These are phyloP conservation scores for Acanthamoeba culbertsoni DNA, from an alignment of 208 protist species.

Conservation along the genomic window DNA sequence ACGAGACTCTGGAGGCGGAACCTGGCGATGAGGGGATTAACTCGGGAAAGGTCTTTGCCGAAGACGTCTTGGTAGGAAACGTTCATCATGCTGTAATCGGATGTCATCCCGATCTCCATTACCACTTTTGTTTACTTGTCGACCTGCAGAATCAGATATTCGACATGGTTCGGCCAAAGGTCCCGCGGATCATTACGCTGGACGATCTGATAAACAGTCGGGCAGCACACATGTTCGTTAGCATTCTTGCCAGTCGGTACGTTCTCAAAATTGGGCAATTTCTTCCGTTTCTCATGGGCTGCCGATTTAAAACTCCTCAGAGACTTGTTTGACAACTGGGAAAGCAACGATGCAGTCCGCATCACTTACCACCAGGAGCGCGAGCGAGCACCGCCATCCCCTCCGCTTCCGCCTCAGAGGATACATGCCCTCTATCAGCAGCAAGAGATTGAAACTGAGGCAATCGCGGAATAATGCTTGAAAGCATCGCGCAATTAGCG, in stretches of 20 bases:
- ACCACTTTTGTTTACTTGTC: no score
- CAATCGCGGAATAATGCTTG: no score
- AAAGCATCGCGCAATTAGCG: no score
- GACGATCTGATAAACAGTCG: neutral
- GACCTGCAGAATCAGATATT: slow-evolving; percentile 39
- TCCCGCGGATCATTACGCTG: neutral
- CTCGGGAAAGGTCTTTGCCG: neutral
- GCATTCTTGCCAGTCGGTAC: neutral
- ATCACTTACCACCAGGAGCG: neutral
- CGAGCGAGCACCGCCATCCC: neutral
- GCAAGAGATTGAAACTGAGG: no score
- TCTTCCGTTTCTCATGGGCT: neutral
- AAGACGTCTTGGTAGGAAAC: neutral
- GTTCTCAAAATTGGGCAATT: neutral
- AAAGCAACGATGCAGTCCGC: neutral
- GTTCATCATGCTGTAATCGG: neutral
- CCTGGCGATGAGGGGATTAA: neutral
- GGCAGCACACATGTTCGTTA: slow-evolving; percentile 1
- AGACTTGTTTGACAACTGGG: slow-evolving; percentile 34
- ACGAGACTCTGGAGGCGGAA: neutral
- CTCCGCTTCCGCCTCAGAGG: neutral
- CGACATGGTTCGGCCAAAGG: neutral
- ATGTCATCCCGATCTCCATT: no score
- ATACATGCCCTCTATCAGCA: neutral
- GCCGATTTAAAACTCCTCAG: neutral